phyloP scores from a whole-genome alignment of 305 asterid genomes.

The Fraxinus albicans region DNA sequence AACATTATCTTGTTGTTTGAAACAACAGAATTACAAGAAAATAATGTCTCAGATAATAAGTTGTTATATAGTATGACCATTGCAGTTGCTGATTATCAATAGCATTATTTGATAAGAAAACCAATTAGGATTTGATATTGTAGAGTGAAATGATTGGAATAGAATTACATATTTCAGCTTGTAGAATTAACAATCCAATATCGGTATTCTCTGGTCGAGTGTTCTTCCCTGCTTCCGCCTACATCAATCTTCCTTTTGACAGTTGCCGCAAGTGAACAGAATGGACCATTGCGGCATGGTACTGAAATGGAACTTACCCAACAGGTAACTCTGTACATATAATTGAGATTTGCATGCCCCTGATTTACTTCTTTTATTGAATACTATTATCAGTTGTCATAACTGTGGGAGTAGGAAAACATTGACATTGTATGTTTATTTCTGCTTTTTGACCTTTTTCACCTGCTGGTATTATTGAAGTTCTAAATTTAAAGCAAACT shows the following conservation, averaged over 20 bases:
- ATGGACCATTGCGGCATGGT: not conserved
- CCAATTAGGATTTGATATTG: not conserved
- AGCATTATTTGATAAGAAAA: not conserved
- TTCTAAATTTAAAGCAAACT: not conserved
- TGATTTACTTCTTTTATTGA: not conserved
- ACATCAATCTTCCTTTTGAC: not conserved
- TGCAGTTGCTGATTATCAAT: too few relatives aligned
- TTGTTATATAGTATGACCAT: not conserved
- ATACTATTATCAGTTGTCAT: not conserved
- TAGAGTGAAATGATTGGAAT: not conserved
- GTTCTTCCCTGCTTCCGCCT: not conserved
- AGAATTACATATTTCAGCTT: not conserved
- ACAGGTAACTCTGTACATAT: not conserved
- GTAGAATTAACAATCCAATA: not conserved
- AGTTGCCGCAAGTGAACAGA: not conserved
- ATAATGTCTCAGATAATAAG: too few relatives aligned
- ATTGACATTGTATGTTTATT: not conserved
- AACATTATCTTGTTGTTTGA: too few relatives aligned
- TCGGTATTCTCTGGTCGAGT: not conserved
- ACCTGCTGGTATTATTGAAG: not conserved
- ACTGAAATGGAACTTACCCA: not conserved
- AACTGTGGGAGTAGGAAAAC: not conserved
- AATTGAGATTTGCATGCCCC: not conserved
- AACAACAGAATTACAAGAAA: too few relatives aligned
- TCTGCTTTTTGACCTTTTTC: not conserved